Evolutionary conservation across 805 yeast species (phyloP).

Genomic region (Maudiozyma barnettii): DNA sequence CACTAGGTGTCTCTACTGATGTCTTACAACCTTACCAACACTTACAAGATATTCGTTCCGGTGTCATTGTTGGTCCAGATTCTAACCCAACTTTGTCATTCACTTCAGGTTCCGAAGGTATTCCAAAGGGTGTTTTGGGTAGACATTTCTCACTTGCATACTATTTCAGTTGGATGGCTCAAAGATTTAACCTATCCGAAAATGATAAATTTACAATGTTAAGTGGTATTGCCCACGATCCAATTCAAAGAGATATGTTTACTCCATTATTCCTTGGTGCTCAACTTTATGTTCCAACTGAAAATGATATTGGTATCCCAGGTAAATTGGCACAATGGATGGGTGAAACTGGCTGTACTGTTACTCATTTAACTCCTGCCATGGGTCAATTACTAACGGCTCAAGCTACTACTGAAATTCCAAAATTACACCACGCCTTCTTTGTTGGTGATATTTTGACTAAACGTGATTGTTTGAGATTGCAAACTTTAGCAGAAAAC

Average conservation of each 20-base stretch:
- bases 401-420: conserved; percentile 83
- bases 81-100: conserved; percentile 93
- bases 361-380: conserved; percentile 97
- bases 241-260: conserved; percentile 97
- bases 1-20: conserved; percentile 33
- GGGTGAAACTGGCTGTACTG: conserved; percentile 82
- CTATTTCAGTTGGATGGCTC: conserved; percentile 98
- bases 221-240: conserved; percentile 98
- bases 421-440: conserved; percentile 86
- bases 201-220: conserved; percentile 92
- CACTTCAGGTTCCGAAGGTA: conserved; percentile 96
- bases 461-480: conserved; percentile 89
- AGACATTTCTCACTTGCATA: conserved; percentile 95
- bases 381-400: conserved; percentile 98
- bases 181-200: conserved; percentile 65
- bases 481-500: conserved; percentile 86
- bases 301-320: conserved; percentile 97
- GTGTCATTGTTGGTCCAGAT: conserved; percentile 94
- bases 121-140: conserved; percentile 97
- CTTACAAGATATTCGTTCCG: conserved; percentile 54
- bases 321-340: conserved; percentile 97
- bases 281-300: conserved; percentile 81
- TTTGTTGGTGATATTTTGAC: conserved; percentile 97
- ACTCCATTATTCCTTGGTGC: conserved; percentile 97
- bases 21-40: conserved; percentile 39